phyloP scores from a whole-genome alignment of 164 flowering plant species.

The Dillenia turbinata region DNA sequence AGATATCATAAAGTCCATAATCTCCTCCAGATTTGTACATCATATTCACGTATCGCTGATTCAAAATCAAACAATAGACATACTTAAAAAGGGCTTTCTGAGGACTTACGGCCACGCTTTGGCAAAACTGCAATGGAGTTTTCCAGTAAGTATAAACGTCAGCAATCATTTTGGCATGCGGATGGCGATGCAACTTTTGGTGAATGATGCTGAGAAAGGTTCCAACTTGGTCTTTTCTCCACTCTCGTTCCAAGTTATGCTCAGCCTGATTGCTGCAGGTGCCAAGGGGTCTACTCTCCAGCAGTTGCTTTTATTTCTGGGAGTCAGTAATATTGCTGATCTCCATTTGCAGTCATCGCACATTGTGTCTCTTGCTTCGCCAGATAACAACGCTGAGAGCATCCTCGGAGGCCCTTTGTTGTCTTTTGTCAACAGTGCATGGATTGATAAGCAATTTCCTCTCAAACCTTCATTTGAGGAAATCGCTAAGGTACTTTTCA shows the following conservation, averaged over 20 bases:
- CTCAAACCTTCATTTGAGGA: conserved; percentile 23
- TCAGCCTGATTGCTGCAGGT: conserved; percentile 16
- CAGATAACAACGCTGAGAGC: conserved; percentile 1
- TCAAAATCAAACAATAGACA: too few species aligned
- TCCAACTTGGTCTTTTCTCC: conserved; percentile 21
- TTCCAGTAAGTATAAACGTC: too few species aligned
- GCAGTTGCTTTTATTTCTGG: conserved; percentile 22
- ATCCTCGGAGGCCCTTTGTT: conserved; percentile 19
- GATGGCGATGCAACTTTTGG: not conserved
- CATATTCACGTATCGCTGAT: too few species aligned
- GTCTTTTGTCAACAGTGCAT: conserved; percentile 24
- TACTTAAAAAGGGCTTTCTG: too few species aligned
- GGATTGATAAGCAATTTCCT: conserved; percentile 20
- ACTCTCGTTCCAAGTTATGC: conserved; percentile 7
- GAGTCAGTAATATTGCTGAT: conserved; percentile 1
- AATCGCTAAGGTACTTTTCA: conserved; percentile 6
- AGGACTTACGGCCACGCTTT: too few species aligned
- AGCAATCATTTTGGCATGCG: not conserved
- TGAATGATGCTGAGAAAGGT: conserved; percentile 3
- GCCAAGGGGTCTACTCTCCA: conserved; percentile 17
- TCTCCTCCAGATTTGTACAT: too few species aligned
- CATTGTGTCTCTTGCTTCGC: conserved; percentile 5
- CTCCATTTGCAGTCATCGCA: conserved; percentile 12
- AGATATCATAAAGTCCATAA: too few species aligned
- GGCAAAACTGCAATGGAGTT: too few species aligned